phyloP scores from a whole-genome alignment of 23 red algal genomes.

The Chondrus crispus region DNA sequence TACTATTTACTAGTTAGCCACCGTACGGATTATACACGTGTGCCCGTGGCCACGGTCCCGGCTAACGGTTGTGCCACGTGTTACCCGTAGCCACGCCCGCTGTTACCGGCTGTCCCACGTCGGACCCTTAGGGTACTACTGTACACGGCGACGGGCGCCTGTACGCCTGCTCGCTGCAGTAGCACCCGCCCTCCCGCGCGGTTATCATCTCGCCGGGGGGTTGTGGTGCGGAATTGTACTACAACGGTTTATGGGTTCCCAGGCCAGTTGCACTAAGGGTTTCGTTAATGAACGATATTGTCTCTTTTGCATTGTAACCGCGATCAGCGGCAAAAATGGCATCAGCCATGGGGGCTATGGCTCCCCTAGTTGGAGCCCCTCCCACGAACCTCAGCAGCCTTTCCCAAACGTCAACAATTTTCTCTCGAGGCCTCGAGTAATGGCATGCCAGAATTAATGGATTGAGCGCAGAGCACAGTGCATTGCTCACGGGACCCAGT shows the following conservation, averaged over 20 bases:
- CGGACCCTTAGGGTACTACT: too few species aligned
- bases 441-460: background rate
- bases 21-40: too few species aligned
- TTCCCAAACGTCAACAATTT: background rate
- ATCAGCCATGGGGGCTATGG: background rate
- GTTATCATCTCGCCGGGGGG: too few species aligned
- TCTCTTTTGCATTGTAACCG: background rate
- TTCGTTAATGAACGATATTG: background rate
- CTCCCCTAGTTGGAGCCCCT: background rate
- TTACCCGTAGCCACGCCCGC: too few species aligned
- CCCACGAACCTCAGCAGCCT: background rate
- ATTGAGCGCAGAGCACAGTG: background rate
- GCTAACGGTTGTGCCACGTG: too few species aligned
- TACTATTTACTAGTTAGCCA: too few species aligned
- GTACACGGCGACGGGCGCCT: too few species aligned
- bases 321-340: background rate
- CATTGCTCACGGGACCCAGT: slow-evolving; percentile 12
- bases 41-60: too few species aligned
- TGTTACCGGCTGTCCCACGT: too few species aligned
- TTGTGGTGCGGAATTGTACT: too few species aligned
- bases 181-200: too few species aligned
- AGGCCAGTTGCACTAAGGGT: background rate
- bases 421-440: background rate
- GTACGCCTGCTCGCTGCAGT: too few species aligned
- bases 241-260: slow-evolving; percentile 12